These are phyloP conservation scores for Rutstroemia sp. DNA, from an alignment of 2,329 filamentous ascomycete species.

Conservation along the genomic window DNA sequence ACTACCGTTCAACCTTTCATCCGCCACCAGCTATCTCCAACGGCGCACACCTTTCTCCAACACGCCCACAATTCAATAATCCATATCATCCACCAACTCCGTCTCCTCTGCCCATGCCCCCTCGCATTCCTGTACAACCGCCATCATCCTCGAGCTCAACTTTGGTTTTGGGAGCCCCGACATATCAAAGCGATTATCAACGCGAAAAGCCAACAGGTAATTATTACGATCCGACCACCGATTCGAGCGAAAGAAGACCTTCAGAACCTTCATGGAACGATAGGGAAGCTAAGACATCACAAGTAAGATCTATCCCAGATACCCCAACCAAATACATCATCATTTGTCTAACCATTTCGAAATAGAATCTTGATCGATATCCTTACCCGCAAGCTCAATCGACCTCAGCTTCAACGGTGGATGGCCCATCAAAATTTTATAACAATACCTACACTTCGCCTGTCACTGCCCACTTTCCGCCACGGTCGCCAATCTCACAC, in stretches of 20 bases:
- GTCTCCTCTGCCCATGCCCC: slow-evolving; percentile 19
- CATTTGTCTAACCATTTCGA: not conserved
- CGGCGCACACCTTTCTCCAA: slow-evolving; percentile 24
- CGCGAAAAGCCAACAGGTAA: slow-evolving; percentile 36
- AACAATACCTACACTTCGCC: slow-evolving; percentile 45
- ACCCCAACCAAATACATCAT: not conserved
- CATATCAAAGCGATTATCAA: slow-evolving; percentile 30
- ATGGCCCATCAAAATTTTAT: slow-evolving; percentile 42
- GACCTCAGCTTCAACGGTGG: slow-evolving; percentile 28
- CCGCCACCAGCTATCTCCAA: slow-evolving; percentile 1
- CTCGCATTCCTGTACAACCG: slow-evolving; percentile 22
- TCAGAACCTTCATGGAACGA: slow-evolving; percentile 29
- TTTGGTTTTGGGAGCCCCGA: slow-evolving; percentile 17
- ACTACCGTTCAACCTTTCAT: slow-evolving; percentile 4
- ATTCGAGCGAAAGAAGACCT: slow-evolving; percentile 34
- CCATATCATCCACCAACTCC: slow-evolving; percentile 24
- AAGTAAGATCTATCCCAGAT: slow-evolving; percentile 21
- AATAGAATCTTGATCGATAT: slow-evolving; percentile 44
- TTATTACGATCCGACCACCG: slow-evolving; percentile 39
- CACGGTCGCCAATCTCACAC: slow-evolving; percentile 44
- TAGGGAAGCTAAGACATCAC: slow-evolving; percentile 23
- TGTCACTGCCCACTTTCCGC: slow-evolving; percentile 36
- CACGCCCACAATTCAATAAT: slow-evolving; percentile 26
- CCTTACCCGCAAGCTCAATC: slow-evolving; percentile 30
- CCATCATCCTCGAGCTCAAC: slow-evolving; percentile 14